Evolutionary conservation across 352 stramenopile genomes (phyloP), one percentile per base, ranked within the genome.

Genomic region (Nothophytophthora sp.): DNA sequence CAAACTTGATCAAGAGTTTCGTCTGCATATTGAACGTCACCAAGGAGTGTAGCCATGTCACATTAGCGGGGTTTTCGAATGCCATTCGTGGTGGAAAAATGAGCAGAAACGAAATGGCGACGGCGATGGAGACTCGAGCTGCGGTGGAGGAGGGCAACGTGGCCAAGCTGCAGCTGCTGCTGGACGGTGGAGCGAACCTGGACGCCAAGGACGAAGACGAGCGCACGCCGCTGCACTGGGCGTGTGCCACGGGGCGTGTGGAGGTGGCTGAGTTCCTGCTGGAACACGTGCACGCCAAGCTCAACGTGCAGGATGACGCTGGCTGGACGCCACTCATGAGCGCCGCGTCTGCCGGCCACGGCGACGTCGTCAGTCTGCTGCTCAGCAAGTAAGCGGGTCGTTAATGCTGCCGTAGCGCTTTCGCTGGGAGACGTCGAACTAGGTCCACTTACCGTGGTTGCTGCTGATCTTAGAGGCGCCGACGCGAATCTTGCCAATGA

Each of bases 241-340:
- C 77, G 7, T 64, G 75, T 18, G 70, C 73, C 0, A 65, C 45
- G 5, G 76, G 81, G 5, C 55, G 60, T 39, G 22, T 73, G 23
- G 75, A 89, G 13, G 64, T 83, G 42, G 76, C 76, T 5, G 81
- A 89, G 48, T 80, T 86, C 54, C 60, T 91, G 15, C 56, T 83
- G 25, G 46, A 60, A 15, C 51, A 63, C 3, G 69, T 43, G 3
- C 51, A 74, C 1, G 70, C 64, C n/a, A 33, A 52, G 10, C 60
- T 87, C 18, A 75, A 91, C 45, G 71, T 82, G 19, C 77, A 91
- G 63, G 81, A 89, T 50, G 81, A 89, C 56, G 70, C 75, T 9
- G 77, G 77, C 8, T 91, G 81, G 81, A 89, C 81, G 53, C 75
- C 81, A 23, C 66, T 91, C 25, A 89, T 91, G 81, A 91, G 76